Base-by-base conservation (phyloP, 306 rosid genomes). In the Lupinus albus region DNA sequence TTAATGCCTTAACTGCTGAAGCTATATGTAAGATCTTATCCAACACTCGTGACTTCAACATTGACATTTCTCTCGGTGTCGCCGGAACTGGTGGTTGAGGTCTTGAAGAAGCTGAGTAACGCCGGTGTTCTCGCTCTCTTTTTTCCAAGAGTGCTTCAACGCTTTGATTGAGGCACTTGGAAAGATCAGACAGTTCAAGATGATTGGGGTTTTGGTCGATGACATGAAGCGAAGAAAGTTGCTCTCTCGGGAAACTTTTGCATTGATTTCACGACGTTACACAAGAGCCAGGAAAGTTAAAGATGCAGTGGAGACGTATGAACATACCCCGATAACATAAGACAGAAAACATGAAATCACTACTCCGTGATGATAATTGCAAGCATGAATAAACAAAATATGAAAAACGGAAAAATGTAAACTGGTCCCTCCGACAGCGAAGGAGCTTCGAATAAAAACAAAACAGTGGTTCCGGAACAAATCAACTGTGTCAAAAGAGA, bases 141-240 rank as follows among this genome's bases (percentile, higher is more conserved):
- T 8, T 89, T 91, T 84, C 35, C 50, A 67, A 1, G 89, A 87
- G 45, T 63, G 67, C 73, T 92, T 87, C 67, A 82, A 85, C 56
- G 81, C 81, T 16, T 50, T 92, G 79, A 85, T 92, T 51, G 96
- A 92, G 68, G 84, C 95, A 11, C 75, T 92, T 58, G 92, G 90
- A 39, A 92, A 89, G 83, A 89, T 92, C 79, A 85, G 68, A 56
- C 97, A 89, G 81, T 92, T 87, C 78, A 92, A 78, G 55, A 56
- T 85, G 82, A 61, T 87, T 6, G 89, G 96, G 97, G 71, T 80
- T 56, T 55, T 92, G 80, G 91, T 89, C 32, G 68, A 70, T 33
- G 97, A 92, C 18, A 89, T 92, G 97, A 81, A 89, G 53, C 65
- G 30, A 0, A 76, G 49, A 72, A 82, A 83, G 53, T 57, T 89